A percentile compares a stretch with the other conserved stretches of the same genome.
Evolutionary conservation across 2,329 filamentous ascomycete genomes (phyloP).

Genomic region (Cytospora schulzeri): DNA sequence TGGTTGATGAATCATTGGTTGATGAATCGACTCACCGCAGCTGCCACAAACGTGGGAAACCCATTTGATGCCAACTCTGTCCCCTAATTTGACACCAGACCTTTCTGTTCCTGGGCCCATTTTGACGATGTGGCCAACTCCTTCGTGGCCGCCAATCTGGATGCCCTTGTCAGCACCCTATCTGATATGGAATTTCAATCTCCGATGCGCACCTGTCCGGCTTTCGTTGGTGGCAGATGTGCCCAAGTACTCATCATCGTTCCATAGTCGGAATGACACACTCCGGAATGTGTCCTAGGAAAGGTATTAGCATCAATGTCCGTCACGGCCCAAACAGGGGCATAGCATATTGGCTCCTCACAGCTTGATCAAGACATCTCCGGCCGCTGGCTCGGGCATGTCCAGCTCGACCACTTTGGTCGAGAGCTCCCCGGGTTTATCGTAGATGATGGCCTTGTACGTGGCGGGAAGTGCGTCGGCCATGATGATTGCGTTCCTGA

Average conservation of each 20-base stretch:
- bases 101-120: conserved; percentile 61
- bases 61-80: conserved; percentile 73
- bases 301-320: background rate
- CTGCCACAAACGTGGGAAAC: conserved; percentile 58
- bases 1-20: background rate
- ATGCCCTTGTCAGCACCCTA: conserved; percentile 34
- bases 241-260: conserved; percentile 27
- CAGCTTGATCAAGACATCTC: conserved; percentile 27
- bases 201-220: conserved; percentile 25
- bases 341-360: background rate
- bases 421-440: conserved; percentile 24
- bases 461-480: conserved; percentile 17
- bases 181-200: too few species aligned
- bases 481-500: conserved; percentile 7
- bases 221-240: conserved; percentile 27
- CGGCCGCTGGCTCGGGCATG: conserved; percentile 22
- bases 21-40: conserved; percentile 36
- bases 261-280: conserved; percentile 29
- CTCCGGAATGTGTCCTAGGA: conserved; percentile 30
- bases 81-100: conserved; percentile 62
- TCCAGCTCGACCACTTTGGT: conserved; percentile 25
- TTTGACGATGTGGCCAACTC: conserved; percentile 66
- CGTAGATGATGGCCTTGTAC: conserved; percentile 23
- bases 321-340: background rate
- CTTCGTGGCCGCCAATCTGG: conserved; percentile 64